Conservation (phyloP, 148 eudicot genomes). For the Rhododendron vialii region DNA sequence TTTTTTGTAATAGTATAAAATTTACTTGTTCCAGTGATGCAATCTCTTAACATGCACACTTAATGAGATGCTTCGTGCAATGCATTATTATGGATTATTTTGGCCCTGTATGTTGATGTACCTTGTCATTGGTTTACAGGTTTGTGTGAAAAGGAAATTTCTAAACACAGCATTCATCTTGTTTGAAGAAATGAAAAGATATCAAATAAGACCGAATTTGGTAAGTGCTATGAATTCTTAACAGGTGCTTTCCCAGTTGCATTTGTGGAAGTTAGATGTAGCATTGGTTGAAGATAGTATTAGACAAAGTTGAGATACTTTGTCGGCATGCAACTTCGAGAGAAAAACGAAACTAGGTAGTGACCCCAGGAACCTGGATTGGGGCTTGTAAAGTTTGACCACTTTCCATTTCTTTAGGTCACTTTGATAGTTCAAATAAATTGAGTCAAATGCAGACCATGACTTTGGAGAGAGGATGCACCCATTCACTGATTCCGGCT, state of each 20-base stretch:
- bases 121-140: slow-evolving; percentile 37
- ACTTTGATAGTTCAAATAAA: background rate
- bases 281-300: background rate
- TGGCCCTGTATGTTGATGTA: slow-evolving; percentile 2
- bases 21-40: slow-evolving; percentile 10
- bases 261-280: background rate
- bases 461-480: background rate
- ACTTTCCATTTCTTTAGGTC: background rate
- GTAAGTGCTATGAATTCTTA: slow-evolving; percentile 29
- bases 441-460: background rate
- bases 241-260: background rate
- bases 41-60: background rate
- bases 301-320: background rate
- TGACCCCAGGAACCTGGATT: background rate
- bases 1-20: background rate
- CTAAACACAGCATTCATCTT: slow-evolving; percentile 63
- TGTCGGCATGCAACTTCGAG: background rate
- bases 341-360: background rate
- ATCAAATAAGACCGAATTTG: slow-evolving; percentile 75
- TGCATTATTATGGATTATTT: background rate
- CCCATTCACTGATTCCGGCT: background rate
- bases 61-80: background rate
- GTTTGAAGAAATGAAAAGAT: slow-evolving; percentile 78
- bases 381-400: background rate
- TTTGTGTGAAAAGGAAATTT: slow-evolving; percentile 58